phyloP scores from a whole-genome alignment of 1,139 yeast species.

The Scheffersomyces illinoinensis region DNA sequence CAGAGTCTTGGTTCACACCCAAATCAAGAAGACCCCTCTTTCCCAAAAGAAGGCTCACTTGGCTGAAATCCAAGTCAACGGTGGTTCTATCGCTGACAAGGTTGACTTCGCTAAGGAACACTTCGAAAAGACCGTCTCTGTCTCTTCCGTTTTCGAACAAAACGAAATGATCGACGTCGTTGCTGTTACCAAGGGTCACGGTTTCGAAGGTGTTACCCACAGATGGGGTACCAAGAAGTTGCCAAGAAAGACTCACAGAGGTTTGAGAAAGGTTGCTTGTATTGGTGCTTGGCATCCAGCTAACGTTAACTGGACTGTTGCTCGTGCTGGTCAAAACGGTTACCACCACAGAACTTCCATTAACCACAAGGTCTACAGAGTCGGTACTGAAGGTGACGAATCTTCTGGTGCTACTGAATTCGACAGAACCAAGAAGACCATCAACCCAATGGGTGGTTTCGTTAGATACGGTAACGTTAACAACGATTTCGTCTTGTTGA shows the following conservation, averaged over 20 bases:
- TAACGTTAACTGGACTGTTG: constrained; percentile 99
- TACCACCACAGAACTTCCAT: constrained; percentile 99
- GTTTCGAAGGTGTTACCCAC: constrained; percentile 99
- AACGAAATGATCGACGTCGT: constrained; percentile 97
- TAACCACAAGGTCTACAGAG: constrained; percentile 99
- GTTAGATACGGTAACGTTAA: constrained; percentile 98
- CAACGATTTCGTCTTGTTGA: constrained; percentile 95
- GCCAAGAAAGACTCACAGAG: constrained; percentile 99
- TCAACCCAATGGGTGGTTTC: constrained; percentile 99
- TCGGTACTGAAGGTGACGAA: constrained; percentile 96
- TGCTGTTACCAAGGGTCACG: constrained; percentile 99
- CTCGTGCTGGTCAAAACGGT: constrained; percentile 99
- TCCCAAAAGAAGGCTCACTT: constrained; percentile 99
- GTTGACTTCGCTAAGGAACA: constrained; percentile 98
- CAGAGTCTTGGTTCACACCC: constrained; percentile 99
- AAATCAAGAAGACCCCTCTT: constrained; percentile 99
- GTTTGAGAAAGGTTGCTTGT: constrained; percentile 99
- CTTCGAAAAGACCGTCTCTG: constrained; percentile 98
- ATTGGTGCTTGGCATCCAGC: constrained; percentile 99
- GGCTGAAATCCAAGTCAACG: constrained; percentile 99
- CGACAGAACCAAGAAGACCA: constrained; percentile 99
- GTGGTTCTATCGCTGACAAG: constrained; percentile 98
- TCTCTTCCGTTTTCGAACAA: constrained; percentile 96
- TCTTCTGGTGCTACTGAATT: constrained; percentile 93
- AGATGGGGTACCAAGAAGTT: constrained; percentile 99